These are phyloP conservation scores for Nicotiana rustica DNA, from an alignment of 305 asterid genomes.

Conservation along the genomic window DNA sequence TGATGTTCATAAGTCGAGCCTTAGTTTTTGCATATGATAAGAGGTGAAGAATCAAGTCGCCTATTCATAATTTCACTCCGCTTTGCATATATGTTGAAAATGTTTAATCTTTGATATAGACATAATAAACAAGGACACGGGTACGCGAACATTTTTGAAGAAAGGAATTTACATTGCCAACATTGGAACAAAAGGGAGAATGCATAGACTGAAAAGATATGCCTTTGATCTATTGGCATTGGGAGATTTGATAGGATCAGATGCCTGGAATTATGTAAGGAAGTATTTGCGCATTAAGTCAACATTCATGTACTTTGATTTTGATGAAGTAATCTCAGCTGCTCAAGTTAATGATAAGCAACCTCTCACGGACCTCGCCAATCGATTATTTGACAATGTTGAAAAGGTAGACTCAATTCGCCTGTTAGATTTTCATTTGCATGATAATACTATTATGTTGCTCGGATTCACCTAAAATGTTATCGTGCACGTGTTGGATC, in stretches of 20 bases:
- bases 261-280: conserved; percentile 73
- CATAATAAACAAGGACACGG: conserved; percentile 70
- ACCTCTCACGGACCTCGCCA: conserved; percentile 69
- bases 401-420: conserved; percentile 57
- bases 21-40: not conserved
- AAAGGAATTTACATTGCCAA: conserved; percentile 72
- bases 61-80: not conserved
- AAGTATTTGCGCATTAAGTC: conserved; percentile 67
- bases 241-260: conserved; percentile 78
- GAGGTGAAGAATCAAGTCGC: not conserved
- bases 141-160: conserved; percentile 73
- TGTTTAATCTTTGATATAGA: conserved; percentile 43
- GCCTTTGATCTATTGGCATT: conserved; percentile 82
- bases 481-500: not conserved
- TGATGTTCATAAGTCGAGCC: not conserved
- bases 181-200: conserved; percentile 71
- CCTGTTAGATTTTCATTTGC: not conserved
- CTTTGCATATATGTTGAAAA: not conserved
- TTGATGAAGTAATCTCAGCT: conserved; percentile 73
- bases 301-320: conserved; percentile 79
- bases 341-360: conserved; percentile 59
- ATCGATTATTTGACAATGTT: conserved; percentile 70
- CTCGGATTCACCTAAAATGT: not conserved
- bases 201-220: conserved; percentile 65
- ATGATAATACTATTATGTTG: not conserved